phyloP scores from a whole-genome alignment of 257 asterid species.

The Orobanche coerulescens region DNA sequence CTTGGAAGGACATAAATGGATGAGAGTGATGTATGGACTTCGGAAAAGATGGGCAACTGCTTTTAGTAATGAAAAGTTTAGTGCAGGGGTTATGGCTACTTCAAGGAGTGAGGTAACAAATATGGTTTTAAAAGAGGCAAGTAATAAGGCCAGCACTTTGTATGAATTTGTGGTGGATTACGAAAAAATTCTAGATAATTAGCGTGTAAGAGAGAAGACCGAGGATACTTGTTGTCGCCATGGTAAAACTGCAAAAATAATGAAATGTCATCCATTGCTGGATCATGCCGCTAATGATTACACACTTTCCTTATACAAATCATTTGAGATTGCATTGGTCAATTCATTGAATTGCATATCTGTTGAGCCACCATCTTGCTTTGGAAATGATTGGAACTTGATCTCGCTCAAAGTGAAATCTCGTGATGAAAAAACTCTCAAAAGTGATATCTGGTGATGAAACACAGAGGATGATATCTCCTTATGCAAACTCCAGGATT shows the following conservation, averaged over 20 bases:
- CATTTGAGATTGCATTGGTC: background rate
- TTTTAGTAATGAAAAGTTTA: background rate
- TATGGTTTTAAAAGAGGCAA: background rate
- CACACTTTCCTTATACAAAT: background rate
- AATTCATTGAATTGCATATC: background rate
- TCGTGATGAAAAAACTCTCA: too few relatives aligned
- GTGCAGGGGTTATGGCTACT: conserved; percentile 1
- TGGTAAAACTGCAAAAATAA: background rate
- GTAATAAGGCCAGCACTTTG: background rate
- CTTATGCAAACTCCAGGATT: too few relatives aligned
- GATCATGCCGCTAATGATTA: background rate
- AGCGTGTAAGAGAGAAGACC: background rate
- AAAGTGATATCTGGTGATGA: too few relatives aligned
- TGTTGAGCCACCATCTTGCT: background rate
- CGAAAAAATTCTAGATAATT: background rate
- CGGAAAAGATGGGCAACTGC: background rate
- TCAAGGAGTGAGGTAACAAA: background rate
- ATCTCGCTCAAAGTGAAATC: background rate
- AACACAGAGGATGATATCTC: too few relatives aligned
- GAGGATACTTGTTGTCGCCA: background rate
- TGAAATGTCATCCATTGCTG: background rate
- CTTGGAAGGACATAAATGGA: background rate
- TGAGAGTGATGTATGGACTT: background rate
- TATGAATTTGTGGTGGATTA: background rate
- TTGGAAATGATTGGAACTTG: background rate